Conservation (phyloP, 75 land plant genomes). For the Selaginella tamariscina region DNA sequence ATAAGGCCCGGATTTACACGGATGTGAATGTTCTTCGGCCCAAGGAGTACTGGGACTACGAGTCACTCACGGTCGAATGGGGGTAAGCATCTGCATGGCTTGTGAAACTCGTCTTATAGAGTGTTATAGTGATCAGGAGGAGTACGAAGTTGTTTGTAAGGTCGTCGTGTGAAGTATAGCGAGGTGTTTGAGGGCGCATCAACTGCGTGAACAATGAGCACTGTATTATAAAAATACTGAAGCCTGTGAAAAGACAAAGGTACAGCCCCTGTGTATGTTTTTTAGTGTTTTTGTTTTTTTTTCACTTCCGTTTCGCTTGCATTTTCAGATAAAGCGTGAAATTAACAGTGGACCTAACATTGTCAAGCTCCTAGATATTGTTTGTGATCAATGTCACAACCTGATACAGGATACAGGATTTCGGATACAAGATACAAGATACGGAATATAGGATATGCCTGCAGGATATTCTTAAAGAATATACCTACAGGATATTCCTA, state of each 20-base stretch:
- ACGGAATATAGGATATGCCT: too few relatives aligned
- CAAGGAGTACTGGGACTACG: constrained; percentile 60
- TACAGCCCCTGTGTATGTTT: constrained; percentile 21
- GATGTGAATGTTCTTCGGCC: constrained; percentile 52
- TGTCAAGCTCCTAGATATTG: constrained; percentile 71
- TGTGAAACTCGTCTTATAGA: background rate
- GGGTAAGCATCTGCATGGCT: constrained; percentile 23
- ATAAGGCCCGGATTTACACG: constrained; percentile 53
- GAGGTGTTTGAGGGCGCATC: constrained; percentile 70
- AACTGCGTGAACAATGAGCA: constrained; percentile 35
- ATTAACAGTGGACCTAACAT: constrained; percentile 76
- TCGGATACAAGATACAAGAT: too few relatives aligned
- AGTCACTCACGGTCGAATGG: constrained; percentile 50
- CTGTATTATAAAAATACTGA: constrained; percentile 64
- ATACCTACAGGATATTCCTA: too few relatives aligned
- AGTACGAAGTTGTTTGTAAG: constrained; percentile 60
- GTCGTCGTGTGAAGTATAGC: constrained; percentile 66
- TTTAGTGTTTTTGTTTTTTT: too few relatives aligned
- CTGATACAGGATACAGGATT: too few relatives aligned
- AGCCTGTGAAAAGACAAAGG: constrained; percentile 80
- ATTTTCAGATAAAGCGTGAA: constrained; percentile 66
- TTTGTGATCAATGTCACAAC: constrained; percentile 76
- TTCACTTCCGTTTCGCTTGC: background rate
- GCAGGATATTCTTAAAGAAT: too few relatives aligned
- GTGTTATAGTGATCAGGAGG: constrained; percentile 53